phyloP scores from a whole-genome alignment of 805 yeast species.

The Spathaspora girioi region DNA sequence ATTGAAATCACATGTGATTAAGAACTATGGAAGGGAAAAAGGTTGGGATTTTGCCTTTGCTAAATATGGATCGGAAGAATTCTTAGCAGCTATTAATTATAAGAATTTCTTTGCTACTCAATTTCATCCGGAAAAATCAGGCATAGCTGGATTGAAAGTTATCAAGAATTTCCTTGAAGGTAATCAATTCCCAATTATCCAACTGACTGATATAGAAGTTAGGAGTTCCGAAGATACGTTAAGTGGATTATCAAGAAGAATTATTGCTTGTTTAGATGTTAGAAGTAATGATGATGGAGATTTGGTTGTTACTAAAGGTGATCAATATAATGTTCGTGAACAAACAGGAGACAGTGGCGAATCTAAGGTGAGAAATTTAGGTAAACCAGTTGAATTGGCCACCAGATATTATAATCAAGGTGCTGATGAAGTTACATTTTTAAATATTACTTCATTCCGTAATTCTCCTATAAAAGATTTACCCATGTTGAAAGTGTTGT shows the following conservation, averaged over 20 bases:
- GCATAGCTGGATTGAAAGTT: slow-evolving; percentile 79
- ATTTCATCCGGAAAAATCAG: slow-evolving; percentile 99
- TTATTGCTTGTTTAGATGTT: slow-evolving; percentile 97
- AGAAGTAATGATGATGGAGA: slow-evolving; percentile 93
- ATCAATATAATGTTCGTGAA: slow-evolving; percentile 95
- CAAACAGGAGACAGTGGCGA: slow-evolving; percentile 27
- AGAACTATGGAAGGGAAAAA: slow-evolving; percentile 10
- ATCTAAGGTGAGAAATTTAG: slow-evolving; percentile 79
- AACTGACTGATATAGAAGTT: slow-evolving; percentile 15
- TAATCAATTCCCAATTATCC: slow-evolving; percentile 23
- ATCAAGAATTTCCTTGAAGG: slow-evolving; percentile 65
- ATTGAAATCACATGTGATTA: slow-evolving; percentile 18
- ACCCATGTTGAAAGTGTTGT: slow-evolving; percentile 92
- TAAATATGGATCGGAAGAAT: slow-evolving; percentile 71
- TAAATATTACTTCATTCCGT: slow-evolving; percentile 93
- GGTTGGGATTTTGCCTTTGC: slow-evolving; percentile 76
- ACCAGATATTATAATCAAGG: slow-evolving; percentile 89
- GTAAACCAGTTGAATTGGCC: slow-evolving; percentile 95
- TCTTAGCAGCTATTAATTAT: slow-evolving; percentile 75
- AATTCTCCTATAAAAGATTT: slow-evolving; percentile 89
- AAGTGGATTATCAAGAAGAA: slow-evolving; percentile 80
- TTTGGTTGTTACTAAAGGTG: slow-evolving; percentile 97
- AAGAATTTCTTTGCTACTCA: slow-evolving; percentile 91
- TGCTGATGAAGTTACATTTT: slow-evolving; percentile 94
- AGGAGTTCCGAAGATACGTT: slow-evolving; percentile 28